Percentiles rank a stretch among this genome's conserved stretches.
Evolutionary conservation across 306 rosid genomes (phyloP).

Genomic region (Corylus heterophylla): DNA sequence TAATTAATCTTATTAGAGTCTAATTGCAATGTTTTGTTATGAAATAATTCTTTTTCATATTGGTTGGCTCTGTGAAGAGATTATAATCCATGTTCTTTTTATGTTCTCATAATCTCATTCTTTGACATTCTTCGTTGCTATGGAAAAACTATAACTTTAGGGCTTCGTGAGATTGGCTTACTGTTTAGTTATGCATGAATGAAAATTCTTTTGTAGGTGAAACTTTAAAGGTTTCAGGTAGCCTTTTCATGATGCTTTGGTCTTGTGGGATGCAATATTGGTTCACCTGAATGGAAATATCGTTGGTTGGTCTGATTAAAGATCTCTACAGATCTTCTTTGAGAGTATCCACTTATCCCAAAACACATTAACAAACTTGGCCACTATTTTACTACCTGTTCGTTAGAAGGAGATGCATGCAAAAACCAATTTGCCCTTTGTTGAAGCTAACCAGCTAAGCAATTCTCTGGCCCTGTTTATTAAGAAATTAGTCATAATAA

Average conservation of each 20-base stretch:
- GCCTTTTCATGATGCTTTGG: not conserved
- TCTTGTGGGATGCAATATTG: not conserved
- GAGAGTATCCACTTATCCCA: not conserved
- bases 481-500: not conserved
- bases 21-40: too few species aligned
- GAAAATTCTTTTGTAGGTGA: not conserved
- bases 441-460: not conserved
- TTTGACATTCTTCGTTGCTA: too few species aligned
- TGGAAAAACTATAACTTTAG: too few species aligned
- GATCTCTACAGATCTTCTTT: not conserved
- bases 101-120: too few species aligned
- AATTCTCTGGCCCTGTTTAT: not conserved
- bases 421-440: not conserved
- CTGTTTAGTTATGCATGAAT: not conserved
- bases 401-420: not conserved
- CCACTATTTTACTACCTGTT: not conserved
- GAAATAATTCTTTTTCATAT: too few species aligned
- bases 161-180: not conserved
- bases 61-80: too few species aligned
- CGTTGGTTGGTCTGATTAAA: not conserved
- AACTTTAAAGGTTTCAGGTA: not conserved
- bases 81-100: too few species aligned
- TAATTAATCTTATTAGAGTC: too few species aligned
- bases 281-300: not conserved
- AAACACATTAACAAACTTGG: too few species aligned